Evolutionary conservation across 1,139 yeast species (phyloP).

Genomic region (Kodamaea sp.): DNA sequence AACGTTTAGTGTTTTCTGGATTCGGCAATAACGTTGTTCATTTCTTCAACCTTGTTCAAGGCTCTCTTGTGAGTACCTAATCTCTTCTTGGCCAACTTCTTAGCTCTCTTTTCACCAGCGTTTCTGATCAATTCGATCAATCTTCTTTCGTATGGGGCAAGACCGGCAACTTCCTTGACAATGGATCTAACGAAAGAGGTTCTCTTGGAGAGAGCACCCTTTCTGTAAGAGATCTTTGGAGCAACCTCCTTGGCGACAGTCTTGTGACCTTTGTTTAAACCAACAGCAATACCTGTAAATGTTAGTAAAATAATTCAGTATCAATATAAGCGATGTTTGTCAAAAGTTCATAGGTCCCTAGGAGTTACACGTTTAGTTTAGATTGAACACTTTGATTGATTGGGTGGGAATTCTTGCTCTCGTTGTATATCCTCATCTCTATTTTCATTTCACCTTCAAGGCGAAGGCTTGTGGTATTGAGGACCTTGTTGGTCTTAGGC

Average conservation of each 20-base stretch:
- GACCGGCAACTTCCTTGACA: constrained; percentile 97
- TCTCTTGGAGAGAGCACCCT: constrained; percentile 97
- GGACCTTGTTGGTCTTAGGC: no score
- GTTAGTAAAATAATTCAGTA: constrained; percentile 21
- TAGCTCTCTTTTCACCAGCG: constrained; percentile 99
- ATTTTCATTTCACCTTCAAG: no score
- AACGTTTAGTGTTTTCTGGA: constrained; percentile 73
- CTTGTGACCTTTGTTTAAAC: constrained; percentile 99
- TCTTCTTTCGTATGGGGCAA: constrained; percentile 99
- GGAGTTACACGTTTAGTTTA: no score
- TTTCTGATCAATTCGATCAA: constrained; percentile 98
- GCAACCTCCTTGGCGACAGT: constrained; percentile 91
- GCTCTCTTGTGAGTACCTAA: constrained; percentile 99
- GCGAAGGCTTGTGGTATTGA: no score
- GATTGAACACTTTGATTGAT: no score
- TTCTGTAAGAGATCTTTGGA: constrained; percentile 94
- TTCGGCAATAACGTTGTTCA: constrained; percentile 95
- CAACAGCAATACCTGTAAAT: constrained; percentile 85
- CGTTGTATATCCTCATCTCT: no score
- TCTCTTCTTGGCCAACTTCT: constrained; percentile 99
- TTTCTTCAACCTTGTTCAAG: constrained; percentile 98
- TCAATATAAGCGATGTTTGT: no score
- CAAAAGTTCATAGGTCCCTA: no score
- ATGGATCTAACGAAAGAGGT: constrained; percentile 92
- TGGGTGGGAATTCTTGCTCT: no score